Conservation (phyloP, 495 filamentous ascomycete genomes). For the Entonaema liquescens region DNA sequence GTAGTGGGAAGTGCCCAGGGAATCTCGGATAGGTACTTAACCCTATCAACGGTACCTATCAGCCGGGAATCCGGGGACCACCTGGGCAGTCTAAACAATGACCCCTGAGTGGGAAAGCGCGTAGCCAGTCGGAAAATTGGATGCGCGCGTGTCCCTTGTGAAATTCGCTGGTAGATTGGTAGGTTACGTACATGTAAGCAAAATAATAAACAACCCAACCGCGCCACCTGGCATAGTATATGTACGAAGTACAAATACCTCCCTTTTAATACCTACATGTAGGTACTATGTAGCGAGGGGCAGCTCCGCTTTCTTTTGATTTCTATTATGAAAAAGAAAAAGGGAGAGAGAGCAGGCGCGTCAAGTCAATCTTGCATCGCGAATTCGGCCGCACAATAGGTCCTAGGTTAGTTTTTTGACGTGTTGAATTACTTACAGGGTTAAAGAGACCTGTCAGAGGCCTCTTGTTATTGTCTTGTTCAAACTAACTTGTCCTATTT, state of each 20-base stretch:
- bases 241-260: neutral
- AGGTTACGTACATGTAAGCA: conserved; percentile 8
- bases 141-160: conserved; percentile 30
- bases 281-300: conserved; percentile 10
- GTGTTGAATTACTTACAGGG: conserved; percentile 40
- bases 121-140: conserved; percentile 44
- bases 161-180: neutral
- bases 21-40: neutral
- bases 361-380: conserved; percentile 29
- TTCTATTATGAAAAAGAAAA: conserved; percentile 17
- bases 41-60: conserved; percentile 21
- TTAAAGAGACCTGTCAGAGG: conserved; percentile 20
- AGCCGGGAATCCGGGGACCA: conserved; percentile 23
- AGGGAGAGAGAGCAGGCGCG: conserved; percentile 16
- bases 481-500: conserved; percentile 20
- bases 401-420: conserved; percentile 21
- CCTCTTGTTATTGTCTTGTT: conserved; percentile 32
- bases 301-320: conserved; percentile 19
- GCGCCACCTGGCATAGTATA: conserved; percentile 26
- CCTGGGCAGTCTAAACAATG: conserved; percentile 32
- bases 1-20: too few species aligned
- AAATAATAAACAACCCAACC: conserved; percentile 46
- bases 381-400: conserved; percentile 35
- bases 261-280: neutral
- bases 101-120: conserved; percentile 30